phyloP scores from a whole-genome alignment of 257 asterid genomes.

The Plectranthus barbatus region DNA sequence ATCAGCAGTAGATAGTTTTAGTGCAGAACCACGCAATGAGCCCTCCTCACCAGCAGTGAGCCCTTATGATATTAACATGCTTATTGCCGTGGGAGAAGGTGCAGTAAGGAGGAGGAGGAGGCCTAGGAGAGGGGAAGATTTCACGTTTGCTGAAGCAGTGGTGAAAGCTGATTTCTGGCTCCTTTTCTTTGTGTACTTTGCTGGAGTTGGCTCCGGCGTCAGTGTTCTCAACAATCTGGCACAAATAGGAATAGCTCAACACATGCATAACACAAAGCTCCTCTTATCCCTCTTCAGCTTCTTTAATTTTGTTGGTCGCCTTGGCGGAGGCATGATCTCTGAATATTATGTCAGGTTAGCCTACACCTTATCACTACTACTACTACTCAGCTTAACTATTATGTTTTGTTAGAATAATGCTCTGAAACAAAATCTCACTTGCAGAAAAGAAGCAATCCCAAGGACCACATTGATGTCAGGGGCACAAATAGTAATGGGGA shows the following conservation, averaged over 20 bases:
- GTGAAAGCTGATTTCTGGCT: slow-evolving; percentile 79
- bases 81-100: slow-evolving; percentile 61
- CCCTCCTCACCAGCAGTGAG: slow-evolving; percentile 30
- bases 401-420: no score
- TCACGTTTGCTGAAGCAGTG: slow-evolving; percentile 48
- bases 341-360: slow-evolving; percentile 53
- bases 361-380: background rate
- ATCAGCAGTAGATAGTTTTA: no score
- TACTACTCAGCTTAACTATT: background rate
- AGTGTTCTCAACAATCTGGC: slow-evolving; percentile 77
- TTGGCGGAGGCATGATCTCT: slow-evolving; percentile 71
- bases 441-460: slow-evolving; percentile 56
- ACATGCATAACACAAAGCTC: slow-evolving; percentile 43
- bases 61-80: slow-evolving; percentile 41
- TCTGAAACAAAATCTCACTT: slow-evolving; percentile 1
- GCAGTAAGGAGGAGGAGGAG: slow-evolving; percentile 44
- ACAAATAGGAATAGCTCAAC: slow-evolving; percentile 56
- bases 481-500: slow-evolving; percentile 52
- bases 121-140: slow-evolving; percentile 71
- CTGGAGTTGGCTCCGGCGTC: slow-evolving; percentile 70
- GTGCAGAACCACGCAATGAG: no score
- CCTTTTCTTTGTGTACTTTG: slow-evolving; percentile 51
- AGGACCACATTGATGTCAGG: slow-evolving; percentile 57
- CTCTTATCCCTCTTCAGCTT: slow-evolving; percentile 61
- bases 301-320: slow-evolving; percentile 64